A percentile compares a stretch with the other conserved stretches of the same genome.
Evolutionary conservation across 768 basidiomycete genomes (phyloP).

Genomic region (Auriculariales sp.): DNA sequence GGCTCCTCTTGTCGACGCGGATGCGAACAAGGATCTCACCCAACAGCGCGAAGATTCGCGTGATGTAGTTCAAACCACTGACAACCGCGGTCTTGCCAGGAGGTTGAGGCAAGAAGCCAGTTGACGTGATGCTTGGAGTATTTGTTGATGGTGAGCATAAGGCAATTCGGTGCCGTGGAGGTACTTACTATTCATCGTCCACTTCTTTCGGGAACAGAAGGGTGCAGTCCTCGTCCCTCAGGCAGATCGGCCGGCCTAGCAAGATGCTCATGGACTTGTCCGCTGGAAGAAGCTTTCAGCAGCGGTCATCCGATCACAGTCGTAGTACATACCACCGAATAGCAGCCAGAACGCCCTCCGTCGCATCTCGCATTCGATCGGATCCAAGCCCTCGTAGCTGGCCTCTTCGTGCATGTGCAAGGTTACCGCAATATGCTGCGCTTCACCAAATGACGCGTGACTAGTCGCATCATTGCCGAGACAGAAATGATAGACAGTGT

Average conservation of each 20-base stretch:
- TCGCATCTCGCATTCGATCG: slow-evolving; percentile 76
- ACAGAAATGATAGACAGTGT: slow-evolving; percentile 78
- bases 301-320: background rate
- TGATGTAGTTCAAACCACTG: slow-evolving; percentile 76
- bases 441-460: slow-evolving; percentile 78
- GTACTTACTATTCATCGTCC: slow-evolving; percentile 76
- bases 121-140: slow-evolving; percentile 62
- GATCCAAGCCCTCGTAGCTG: slow-evolving; percentile 68
- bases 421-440: slow-evolving; percentile 68
- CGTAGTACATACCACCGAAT: slow-evolving; percentile 52
- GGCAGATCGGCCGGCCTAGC: slow-evolving; percentile 68
- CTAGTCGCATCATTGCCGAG: slow-evolving; percentile 79
- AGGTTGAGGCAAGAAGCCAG: slow-evolving; percentile 75
- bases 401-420: slow-evolving; percentile 79
- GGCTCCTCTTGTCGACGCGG: slow-evolving; percentile 74
- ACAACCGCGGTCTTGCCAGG: slow-evolving; percentile 73
- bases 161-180: slow-evolving; percentile 16
- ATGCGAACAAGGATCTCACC: slow-evolving; percentile 81
- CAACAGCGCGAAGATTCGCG: slow-evolving; percentile 74
- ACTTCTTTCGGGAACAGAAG: slow-evolving; percentile 78
- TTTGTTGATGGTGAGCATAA: slow-evolving; percentile 6
- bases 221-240: slow-evolving; percentile 84
- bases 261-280: slow-evolving; percentile 85
- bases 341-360: slow-evolving; percentile 80
- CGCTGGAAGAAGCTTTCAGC: too few relatives aligned